These are phyloP conservation scores for Phytophthora uliginosa DNA, from an alignment of 352 stramenopile genomes.

Conservation along the genomic window DNA sequence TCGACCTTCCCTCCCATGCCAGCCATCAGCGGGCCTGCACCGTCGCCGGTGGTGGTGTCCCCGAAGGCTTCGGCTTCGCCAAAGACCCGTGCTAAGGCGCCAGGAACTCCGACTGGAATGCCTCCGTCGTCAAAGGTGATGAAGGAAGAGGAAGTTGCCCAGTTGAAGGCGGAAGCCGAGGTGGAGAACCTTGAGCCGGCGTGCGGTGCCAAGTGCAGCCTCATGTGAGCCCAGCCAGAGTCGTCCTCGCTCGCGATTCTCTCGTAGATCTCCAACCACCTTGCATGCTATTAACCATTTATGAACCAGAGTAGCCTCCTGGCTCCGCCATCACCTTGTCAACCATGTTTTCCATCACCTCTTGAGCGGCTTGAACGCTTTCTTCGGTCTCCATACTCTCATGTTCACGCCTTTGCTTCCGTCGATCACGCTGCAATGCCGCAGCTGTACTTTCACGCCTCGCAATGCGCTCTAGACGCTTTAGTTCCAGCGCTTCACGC, in stretches of 20 bases:
- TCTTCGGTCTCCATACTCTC: constrained; percentile 45
- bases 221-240: constrained; percentile 57
- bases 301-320: constrained; percentile 18
- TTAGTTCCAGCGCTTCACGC: constrained; percentile 42
- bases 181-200: constrained; percentile 50
- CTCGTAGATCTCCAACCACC: constrained; percentile 12
- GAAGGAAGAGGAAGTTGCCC: constrained; percentile 38
- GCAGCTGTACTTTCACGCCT: constrained; percentile 50
- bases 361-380: constrained; percentile 2
- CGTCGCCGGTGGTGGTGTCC: constrained; percentile 18
- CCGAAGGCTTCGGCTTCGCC: constrained; percentile 19
- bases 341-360: constrained; percentile 20
- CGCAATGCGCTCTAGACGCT: constrained; percentile 52
- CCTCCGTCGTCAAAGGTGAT: constrained; percentile 27
- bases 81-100: constrained; percentile 8
- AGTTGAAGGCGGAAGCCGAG: constrained; percentile 42
- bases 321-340: constrained; percentile 18
- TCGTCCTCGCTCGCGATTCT: neutral
- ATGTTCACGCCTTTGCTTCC: constrained; percentile 24
- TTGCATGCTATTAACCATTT: constrained; percentile 35
- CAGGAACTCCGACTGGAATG: constrained; percentile 7
- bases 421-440: constrained; percentile 42
- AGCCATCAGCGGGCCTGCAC: constrained; percentile 27
- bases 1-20: constrained; percentile 36
- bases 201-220: constrained; percentile 56